These are phyloP conservation scores for Cyberlindnera misumaiensis DNA, from an alignment of 805 yeast species.

Conservation along the genomic window DNA sequence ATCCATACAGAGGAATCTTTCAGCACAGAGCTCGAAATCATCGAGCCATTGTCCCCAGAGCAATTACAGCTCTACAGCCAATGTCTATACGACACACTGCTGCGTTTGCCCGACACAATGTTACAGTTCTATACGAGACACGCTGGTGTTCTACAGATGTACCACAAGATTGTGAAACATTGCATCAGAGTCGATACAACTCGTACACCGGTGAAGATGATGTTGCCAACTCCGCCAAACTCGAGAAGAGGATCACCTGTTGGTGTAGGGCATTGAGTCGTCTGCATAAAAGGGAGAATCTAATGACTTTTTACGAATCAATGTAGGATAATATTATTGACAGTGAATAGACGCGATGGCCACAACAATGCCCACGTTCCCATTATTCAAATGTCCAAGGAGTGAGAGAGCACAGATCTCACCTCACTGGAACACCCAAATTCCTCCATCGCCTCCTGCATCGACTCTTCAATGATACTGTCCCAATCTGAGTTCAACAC, in stretches of 20 bases:
- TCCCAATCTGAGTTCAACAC: conserved; percentile 39
- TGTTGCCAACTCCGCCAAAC: conserved; percentile 20
- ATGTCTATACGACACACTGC: conserved; percentile 8
- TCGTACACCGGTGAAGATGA: conserved; percentile 10
- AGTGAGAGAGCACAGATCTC: conserved; percentile 18
- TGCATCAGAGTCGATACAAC: conserved; percentile 8
- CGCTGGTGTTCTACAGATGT: conserved; percentile 14
- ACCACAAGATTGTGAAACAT: conserved; percentile 11
- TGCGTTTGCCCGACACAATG: conserved; percentile 8
- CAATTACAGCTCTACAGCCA: conserved; percentile 8
- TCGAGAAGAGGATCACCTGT: conserved; percentile 25
- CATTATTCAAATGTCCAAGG: neutral
- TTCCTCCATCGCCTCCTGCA: conserved; percentile 31
- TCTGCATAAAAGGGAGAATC: no score
- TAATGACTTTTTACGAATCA: neutral
- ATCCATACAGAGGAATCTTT: conserved; percentile 7
- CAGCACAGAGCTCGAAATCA: conserved; percentile 12
- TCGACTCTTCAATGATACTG: conserved; percentile 33
- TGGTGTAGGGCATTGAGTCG: conserved; percentile 3
- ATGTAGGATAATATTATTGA: no score
- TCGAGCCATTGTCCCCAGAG: conserved; percentile 4
- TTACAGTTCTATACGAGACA: conserved; percentile 10
- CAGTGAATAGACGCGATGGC: no score
- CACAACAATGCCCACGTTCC: no score
- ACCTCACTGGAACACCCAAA: conserved; percentile 13